Evolutionary conservation across 331 rosid species (phyloP).

Genomic region (Pyrus hybrid): DNA sequence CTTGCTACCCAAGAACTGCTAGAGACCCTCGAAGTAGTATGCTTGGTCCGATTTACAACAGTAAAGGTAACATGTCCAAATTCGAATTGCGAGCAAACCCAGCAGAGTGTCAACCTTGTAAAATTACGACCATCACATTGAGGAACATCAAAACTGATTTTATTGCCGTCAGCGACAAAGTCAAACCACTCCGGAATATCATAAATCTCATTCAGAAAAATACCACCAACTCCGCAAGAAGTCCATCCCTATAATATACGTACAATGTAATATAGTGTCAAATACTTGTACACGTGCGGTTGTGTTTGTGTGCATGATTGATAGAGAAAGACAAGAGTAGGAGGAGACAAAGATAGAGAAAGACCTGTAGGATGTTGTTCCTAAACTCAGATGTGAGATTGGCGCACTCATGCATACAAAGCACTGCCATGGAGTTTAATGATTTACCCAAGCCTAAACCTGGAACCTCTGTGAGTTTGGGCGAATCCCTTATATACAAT

Average conservation of each 20-base stretch:
- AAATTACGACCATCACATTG: neutral
- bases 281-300: no score
- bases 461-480: neutral
- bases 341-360: no score
- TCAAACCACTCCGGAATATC: neutral
- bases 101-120: neutral
- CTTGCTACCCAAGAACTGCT: accelerated
- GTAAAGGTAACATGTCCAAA: neutral
- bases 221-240: no score
- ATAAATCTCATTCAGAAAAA: no score
- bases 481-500: accelerated
- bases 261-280: no score
- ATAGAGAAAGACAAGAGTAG: no score
- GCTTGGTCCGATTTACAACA: neutral
- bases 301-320: no score
- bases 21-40: neutral
- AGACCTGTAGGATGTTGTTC: no score
- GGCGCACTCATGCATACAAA: accelerated
- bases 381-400: no score
- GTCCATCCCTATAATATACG: no score
- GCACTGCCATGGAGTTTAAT: neutral
- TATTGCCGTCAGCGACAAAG: neutral
- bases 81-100: accelerated
- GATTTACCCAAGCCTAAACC: neutral
- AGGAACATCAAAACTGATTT: neutral